These are phyloP conservation scores for Candida sanyaensis DNA, from an alignment of 1,139 yeast species.

Conservation along the genomic window DNA sequence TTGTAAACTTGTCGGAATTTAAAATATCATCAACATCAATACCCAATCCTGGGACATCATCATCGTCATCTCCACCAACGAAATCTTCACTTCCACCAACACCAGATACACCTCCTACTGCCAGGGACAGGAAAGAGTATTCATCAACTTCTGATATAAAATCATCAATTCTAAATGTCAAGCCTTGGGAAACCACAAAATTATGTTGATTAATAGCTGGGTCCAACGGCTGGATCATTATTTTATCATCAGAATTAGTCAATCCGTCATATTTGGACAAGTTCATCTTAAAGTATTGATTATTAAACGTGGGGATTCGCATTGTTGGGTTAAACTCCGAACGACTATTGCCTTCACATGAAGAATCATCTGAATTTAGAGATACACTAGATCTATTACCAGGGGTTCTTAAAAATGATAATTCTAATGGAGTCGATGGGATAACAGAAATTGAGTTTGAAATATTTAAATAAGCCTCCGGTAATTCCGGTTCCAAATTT, in stretches of 20 bases:
- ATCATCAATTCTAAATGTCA: slow-evolving; percentile 42
- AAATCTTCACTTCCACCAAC: slow-evolving; percentile 18
- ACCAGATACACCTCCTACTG: neutral
- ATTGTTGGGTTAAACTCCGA: slow-evolving; percentile 20
- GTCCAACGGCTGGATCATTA: slow-evolving; percentile 18
- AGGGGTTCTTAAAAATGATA: slow-evolving; percentile 10
- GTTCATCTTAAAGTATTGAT: slow-evolving; percentile 37
- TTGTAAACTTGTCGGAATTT: slow-evolving; percentile 43
- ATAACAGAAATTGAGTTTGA: slow-evolving; percentile 9
- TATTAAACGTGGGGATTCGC: slow-evolving; percentile 41
- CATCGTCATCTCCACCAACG: slow-evolving; percentile 33
- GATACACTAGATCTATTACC: slow-evolving; percentile 18
- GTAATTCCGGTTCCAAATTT: slow-evolving; percentile 40
- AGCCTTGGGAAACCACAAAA: slow-evolving; percentile 33
- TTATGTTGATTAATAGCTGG: slow-evolving; percentile 25
- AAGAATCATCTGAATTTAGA: slow-evolving; percentile 30
- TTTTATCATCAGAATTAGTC: slow-evolving; percentile 16
- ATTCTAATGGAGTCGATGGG: slow-evolving; percentile 14
- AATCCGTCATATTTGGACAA: slow-evolving; percentile 41
- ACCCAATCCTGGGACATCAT: slow-evolving; percentile 45
- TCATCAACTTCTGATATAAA: slow-evolving; percentile 29
- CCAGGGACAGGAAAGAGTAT: slow-evolving; percentile 13
- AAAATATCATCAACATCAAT: slow-evolving; percentile 49
- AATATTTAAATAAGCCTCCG: slow-evolving; percentile 37
- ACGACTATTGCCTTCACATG: neutral